phyloP scores from a whole-genome alignment of 2,329 filamentous ascomycete genomes.

The Fragosphaeria purpurea region DNA sequence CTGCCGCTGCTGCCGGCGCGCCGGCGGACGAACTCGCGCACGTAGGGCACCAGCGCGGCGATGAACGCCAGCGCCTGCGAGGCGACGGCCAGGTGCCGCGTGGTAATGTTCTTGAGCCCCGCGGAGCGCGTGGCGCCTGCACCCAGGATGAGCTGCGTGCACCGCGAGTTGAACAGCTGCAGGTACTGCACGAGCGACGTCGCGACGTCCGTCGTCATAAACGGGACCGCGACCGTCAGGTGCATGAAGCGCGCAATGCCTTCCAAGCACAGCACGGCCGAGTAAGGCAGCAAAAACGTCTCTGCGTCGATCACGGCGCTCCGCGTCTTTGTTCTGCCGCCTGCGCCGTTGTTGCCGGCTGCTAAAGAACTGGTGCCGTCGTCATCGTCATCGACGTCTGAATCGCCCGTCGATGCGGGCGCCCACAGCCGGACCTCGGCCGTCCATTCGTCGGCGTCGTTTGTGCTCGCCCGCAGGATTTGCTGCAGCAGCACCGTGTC shows the following conservation, averaged over 20 bases:
- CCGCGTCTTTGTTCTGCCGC: constrained; percentile 23
- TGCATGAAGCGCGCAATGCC: constrained; percentile 77
- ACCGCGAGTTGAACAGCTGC: constrained; percentile 88
- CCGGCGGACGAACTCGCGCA: constrained; percentile 82
- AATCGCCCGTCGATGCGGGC: constrained; percentile 30
- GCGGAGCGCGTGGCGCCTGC: constrained; percentile 84
- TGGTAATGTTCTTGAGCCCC: constrained; percentile 91
- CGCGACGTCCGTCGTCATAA: constrained; percentile 77
- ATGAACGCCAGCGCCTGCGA: constrained; percentile 84
- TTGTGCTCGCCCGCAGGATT: constrained; percentile 60
- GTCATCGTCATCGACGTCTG: constrained; percentile 21
- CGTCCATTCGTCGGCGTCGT: constrained; percentile 58
- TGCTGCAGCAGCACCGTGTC: constrained; percentile 50
- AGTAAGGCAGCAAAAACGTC: constrained; percentile 75
- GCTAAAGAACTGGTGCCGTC: constrained; percentile 11
- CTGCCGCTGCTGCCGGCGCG: constrained; percentile 37
- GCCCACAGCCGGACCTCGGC: constrained; percentile 50
- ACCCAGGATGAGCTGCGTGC: constrained; percentile 91
- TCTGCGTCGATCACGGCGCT: constrained; percentile 75
- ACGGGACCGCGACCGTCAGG: constrained; percentile 75
- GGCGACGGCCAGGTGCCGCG: constrained; percentile 85
- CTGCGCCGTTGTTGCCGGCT: background rate
- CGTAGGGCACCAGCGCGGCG: constrained; percentile 75
- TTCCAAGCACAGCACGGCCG: constrained; percentile 69
- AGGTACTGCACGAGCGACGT: constrained; percentile 73